Conservation (phyloP, 2,329 filamentous ascomycete genomes). For the Taxawa tesnikishii region DNA sequence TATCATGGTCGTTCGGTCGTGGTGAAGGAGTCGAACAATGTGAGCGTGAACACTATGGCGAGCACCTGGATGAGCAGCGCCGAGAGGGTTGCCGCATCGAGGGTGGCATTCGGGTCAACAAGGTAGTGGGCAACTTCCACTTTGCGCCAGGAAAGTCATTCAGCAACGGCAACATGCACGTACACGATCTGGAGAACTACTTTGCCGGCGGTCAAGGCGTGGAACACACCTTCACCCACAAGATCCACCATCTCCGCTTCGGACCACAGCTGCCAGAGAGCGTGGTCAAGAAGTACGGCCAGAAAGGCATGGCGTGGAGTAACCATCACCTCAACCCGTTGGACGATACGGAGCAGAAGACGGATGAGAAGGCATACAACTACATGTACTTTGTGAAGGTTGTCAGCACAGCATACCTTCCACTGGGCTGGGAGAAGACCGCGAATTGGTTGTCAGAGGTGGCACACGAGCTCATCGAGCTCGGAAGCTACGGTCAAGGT, state of each 20-base stretch:
- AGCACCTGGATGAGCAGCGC: constrained; percentile 76
- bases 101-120: constrained; percentile 87
- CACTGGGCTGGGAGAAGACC: constrained; percentile 72
- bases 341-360: constrained; percentile 65
- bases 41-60: constrained; percentile 82
- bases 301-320: constrained; percentile 54
- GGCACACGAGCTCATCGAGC: constrained; percentile 39
- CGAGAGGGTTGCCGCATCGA: constrained; percentile 91
- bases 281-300: constrained; percentile 51
- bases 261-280: constrained; percentile 78
- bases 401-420: constrained; percentile 87
- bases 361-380: constrained; percentile 75
- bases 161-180: constrained; percentile 92
- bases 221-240: constrained; percentile 79
- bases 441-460: constrained; percentile 17
- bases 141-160: constrained; percentile 93
- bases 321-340: constrained; percentile 89
- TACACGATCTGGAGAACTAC: constrained; percentile 95
- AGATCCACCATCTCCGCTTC: constrained; percentile 80
- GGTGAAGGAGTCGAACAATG: constrained; percentile 94
- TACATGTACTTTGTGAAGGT: constrained; percentile 99
- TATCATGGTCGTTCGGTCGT: constrained; percentile 86
- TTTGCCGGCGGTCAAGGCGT: constrained; percentile 58
- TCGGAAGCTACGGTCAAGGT: constrained; percentile 57
- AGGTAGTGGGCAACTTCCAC: constrained; percentile 97